Evolutionary conservation across 345 rosid genomes (phyloP), one percentile per base, ranked within the genome.

Genomic region (Erysimum cheiranthoides): DNA sequence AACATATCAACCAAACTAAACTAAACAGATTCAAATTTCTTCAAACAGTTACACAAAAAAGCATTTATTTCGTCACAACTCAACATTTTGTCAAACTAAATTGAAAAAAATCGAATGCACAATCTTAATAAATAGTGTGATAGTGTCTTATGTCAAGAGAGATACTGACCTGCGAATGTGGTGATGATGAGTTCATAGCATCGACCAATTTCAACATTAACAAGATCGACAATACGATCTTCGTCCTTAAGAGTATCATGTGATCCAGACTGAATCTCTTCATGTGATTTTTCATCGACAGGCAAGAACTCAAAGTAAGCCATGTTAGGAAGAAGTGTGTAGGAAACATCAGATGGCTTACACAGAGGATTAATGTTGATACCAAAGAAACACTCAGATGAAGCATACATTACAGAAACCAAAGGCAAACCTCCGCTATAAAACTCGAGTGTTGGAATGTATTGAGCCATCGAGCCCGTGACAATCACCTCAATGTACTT

Each of bases 401-500:
- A 93, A 36, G 89, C 96, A 82, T 90, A 93, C 98, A 93, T 93
- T 4, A 87, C 87, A 9, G 98, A 93, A 73, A 90, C 81, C 78
- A 93, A 73, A 21, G 96, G 97, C 42, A 89, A 75, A 39, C 97
- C 98, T 4, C 92, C 97, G 12, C 92, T 83, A 79, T 90, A 93
- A 43, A 86, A 87, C 80, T 89, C 95, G 9, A 93, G 93, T 9
- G 89, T 89, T 0, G 95, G 88, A 38, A 93, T 88, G 52, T 93
- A 93, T 56, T 93, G 98, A 27, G 97, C 97, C 98, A 93, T 93
- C 2, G 97, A 86, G 21, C 95, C 96, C 18, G 98, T 93, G 9
- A 93, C 90, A 61, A 93, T 88, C 45, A 90, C 95, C 71, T 93
- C 98, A 71, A 93, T 83, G 79, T 84, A 93, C 84, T 93, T 90